These are phyloP conservation scores for Salvia hispanica DNA, from an alignment of 257 asterid genomes.

Conservation along the genomic window DNA sequence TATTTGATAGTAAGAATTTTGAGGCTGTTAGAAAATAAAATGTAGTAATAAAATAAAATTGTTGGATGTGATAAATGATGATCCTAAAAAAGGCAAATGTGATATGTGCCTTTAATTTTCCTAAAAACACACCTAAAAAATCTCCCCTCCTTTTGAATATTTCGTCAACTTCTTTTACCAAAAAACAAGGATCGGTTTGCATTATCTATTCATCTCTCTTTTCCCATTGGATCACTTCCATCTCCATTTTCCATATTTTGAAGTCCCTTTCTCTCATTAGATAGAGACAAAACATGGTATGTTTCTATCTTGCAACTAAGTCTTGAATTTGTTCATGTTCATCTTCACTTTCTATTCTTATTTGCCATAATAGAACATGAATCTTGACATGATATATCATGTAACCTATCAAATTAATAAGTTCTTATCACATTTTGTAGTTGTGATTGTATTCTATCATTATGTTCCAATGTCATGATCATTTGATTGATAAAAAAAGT, in stretches of 20 bases:
- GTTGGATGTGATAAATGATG: slow-evolving; percentile 31
- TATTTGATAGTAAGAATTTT: neutral
- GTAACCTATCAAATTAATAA: neutral
- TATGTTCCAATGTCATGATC: neutral
- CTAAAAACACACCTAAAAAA: slow-evolving; percentile 41
- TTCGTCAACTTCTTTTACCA: slow-evolving; percentile 43
- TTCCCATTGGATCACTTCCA: slow-evolving; percentile 32
- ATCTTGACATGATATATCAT: neutral
- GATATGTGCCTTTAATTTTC: slow-evolving; percentile 40
- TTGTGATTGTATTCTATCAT: neutral
- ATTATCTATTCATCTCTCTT: slow-evolving; percentile 31
- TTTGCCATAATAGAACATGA: slow-evolving; percentile 2
- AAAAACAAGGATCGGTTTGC: slow-evolving; percentile 43
- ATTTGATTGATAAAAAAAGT: neutral
- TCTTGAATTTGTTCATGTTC: neutral
- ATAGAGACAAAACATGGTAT: slow-evolving; percentile 36
- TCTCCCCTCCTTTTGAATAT: slow-evolving; percentile 49
- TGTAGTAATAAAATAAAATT: neutral
- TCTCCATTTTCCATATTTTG: slow-evolving; percentile 25
- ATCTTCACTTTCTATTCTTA: neutral
- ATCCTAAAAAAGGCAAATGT: slow-evolving; percentile 38
- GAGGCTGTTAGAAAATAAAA: slow-evolving; percentile 13
- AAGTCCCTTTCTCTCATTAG: slow-evolving; percentile 24
- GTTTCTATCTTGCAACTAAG: neutral
- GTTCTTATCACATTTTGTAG: neutral